phyloP scores from a whole-genome alignment of 139 green algal species.

The Chlamydomonas sp. region DNA sequence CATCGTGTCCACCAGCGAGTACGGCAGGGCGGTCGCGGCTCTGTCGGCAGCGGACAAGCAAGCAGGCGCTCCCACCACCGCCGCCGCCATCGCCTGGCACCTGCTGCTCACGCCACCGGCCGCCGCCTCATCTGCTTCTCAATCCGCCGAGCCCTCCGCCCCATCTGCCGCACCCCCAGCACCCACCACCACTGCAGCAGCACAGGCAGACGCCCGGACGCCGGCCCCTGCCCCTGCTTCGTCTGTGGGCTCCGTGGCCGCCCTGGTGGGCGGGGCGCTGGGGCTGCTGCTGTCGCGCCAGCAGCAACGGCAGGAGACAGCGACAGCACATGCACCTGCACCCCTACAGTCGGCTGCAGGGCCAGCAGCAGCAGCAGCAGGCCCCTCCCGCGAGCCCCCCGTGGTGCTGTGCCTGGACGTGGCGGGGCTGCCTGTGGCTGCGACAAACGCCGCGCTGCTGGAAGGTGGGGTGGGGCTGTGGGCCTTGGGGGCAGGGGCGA shows the following conservation, averaged over 20 bases:
- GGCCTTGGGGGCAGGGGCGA: neutral
- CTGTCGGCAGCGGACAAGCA: neutral
- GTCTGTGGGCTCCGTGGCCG: neutral
- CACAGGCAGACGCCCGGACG: neutral
- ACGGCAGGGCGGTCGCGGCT: neutral
- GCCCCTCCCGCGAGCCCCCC: neutral
- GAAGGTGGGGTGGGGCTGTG: neutral
- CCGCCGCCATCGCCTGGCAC: neutral
- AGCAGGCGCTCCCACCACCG: neutral
- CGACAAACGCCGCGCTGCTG: slow-evolving; percentile 46
- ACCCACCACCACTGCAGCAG: slow-evolving; percentile 27
- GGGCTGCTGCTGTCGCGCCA: slow-evolving; percentile 6
- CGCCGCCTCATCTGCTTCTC: neutral
- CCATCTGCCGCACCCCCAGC: neutral
- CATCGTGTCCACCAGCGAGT: neutral
- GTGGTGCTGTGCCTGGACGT: slow-evolving; percentile 49
- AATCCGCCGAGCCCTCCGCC: neutral
- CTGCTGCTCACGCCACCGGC: neutral
- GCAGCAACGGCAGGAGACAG: neutral
- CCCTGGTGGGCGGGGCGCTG: neutral
- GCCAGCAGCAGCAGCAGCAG: too few relatives aligned
- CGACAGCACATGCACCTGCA: neutral
- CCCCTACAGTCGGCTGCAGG: too few relatives aligned
- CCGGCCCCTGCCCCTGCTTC: too few relatives aligned
- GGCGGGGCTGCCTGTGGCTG: slow-evolving; percentile 45